Conservation (phyloP, 2,329 filamentous ascomycete genomes). For the Paecilomyces fulvus region DNA sequence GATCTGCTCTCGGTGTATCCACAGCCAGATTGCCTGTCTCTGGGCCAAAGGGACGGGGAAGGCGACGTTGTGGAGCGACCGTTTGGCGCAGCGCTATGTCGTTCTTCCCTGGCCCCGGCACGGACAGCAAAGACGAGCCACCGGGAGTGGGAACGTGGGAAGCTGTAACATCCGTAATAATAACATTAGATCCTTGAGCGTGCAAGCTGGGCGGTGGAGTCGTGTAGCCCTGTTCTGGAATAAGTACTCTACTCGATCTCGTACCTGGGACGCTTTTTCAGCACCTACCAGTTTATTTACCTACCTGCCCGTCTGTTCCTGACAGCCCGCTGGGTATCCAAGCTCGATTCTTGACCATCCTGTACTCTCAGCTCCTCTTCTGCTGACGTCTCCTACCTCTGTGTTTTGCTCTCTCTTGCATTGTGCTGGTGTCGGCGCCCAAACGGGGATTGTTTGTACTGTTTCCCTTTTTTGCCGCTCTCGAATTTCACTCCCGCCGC, state of each 20-base stretch:
- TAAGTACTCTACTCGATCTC: conserved; percentile 1
- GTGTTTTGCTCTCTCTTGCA: not conserved
- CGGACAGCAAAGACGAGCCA: conserved; percentile 5
- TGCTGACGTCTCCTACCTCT: not conserved
- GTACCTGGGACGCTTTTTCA: not conserved
- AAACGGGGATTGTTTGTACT: not conserved
- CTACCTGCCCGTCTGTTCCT: not conserved
- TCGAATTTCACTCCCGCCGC: not conserved
- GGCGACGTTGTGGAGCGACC: conserved; percentile 24
- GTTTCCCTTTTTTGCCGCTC: not conserved
- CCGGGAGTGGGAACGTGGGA: conserved; percentile 13
- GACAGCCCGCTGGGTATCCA: not conserved
- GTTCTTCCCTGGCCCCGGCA: conserved; percentile 17
- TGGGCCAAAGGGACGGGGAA: conserved; percentile 21
- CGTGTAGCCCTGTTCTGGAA: conserved; percentile 5
- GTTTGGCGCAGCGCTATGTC: conserved; percentile 26
- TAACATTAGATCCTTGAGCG: not conserved
- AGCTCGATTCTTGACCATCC: not conserved
- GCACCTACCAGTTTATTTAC: not conserved
- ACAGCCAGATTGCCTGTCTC: conserved; percentile 11
- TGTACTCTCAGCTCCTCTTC: not conserved
- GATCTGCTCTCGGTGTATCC: conserved; percentile 22
- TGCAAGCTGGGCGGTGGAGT: conserved; percentile 1
- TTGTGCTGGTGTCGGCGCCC: not conserved
- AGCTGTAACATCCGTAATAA: conserved; percentile 4